Evolutionary conservation across 108 stramenopile genomes (phyloP), one percentile per base, ranked within the genome.

Genomic region (Fragilariopsis cylindrus): DNA sequence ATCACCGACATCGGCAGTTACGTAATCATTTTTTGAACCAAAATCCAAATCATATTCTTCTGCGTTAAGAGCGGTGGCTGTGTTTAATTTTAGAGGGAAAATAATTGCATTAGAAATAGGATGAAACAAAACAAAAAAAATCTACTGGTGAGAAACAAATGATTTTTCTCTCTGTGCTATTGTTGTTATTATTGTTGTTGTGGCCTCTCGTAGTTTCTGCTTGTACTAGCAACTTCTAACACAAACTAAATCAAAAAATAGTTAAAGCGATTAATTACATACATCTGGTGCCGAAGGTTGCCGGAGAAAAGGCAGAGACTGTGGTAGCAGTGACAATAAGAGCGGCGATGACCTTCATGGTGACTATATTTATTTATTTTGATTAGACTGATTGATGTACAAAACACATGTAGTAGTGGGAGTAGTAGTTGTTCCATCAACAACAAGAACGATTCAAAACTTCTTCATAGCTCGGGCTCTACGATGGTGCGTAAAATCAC

Each of bases 1-100:
- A 75, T 93, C 92, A 67, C 83, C 92, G 58, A 47, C 80, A 16
- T 65, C 48, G 53, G 90, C 88, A 48, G 95, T 82, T 42, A 88
- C 91, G 81, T 96, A 96, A 30, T 58, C 66, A 79, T 96, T 96
- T 75, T 91, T 92, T 84, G 77, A 84, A 48, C 95, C 95, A 72
- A 79, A 95, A 45, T 92, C 90, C 77, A 95, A 89, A 69, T 95
- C 91, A 67, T 83, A 88, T 56, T 87, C 86, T 71, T 79, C 84
- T 18, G 63, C 56, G 44, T 81, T 65, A 48, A 80, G 77, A 42
- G 82, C 54, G 60, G 85, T 79, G 69, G 80, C 47, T 11, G 62
- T 44, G 43, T 42, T 45, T 7, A 45, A 3, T 45, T n/a, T 71
- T 2, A 0, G n/a, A 63, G 11, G 45, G 62, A 3, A 52, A 52